Evolutionary conservation across 1,284 basidiomycete genomes (phyloP).

Genomic region (Malassezia vespertilionis): DNA sequence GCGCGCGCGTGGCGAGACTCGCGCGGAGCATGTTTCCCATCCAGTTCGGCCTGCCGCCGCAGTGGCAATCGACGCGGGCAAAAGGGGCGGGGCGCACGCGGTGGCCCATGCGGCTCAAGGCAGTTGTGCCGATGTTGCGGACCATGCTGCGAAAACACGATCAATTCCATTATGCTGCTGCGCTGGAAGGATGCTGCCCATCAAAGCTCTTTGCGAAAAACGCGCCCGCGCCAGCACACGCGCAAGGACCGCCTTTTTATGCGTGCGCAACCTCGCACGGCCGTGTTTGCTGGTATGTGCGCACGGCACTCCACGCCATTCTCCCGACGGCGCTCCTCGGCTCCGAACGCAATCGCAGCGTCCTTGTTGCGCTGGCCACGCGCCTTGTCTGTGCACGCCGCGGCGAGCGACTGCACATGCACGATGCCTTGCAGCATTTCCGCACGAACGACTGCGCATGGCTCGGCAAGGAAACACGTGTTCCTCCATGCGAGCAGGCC

Average conservation of each 20-base stretch:
- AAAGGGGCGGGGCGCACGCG: conserved; percentile 45
- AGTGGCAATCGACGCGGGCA: conserved; percentile 48
- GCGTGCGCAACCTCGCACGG: conserved; percentile 57
- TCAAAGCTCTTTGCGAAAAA: neutral
- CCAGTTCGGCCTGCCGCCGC: conserved; percentile 11
- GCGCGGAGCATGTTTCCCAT: conserved; percentile 7
- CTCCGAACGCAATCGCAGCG: conserved; percentile 58
- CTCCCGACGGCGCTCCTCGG: conserved; percentile 73
- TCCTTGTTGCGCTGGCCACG: conserved; percentile 58
- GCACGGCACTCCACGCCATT: conserved; percentile 57
- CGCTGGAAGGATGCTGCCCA: conserved; percentile 61
- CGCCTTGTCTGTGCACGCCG: conserved; percentile 63
- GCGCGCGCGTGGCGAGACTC: neutral
- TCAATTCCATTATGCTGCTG: conserved; percentile 60
- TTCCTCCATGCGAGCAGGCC: conserved; percentile 58
- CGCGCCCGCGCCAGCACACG: neutral
- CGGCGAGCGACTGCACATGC: conserved; percentile 71
- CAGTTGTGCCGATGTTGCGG: conserved; percentile 54
- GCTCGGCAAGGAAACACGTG: conserved; percentile 53
- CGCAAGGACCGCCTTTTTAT: conserved; percentile 57
- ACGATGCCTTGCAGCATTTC: conserved; percentile 67
- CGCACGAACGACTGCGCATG: conserved; percentile 69
- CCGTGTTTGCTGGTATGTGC: conserved; percentile 52
- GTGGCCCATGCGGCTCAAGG: conserved; percentile 58
- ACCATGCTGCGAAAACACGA: conserved; percentile 60